phyloP scores from a whole-genome alignment of 129 eudicot species.

The Logfia minima region DNA sequence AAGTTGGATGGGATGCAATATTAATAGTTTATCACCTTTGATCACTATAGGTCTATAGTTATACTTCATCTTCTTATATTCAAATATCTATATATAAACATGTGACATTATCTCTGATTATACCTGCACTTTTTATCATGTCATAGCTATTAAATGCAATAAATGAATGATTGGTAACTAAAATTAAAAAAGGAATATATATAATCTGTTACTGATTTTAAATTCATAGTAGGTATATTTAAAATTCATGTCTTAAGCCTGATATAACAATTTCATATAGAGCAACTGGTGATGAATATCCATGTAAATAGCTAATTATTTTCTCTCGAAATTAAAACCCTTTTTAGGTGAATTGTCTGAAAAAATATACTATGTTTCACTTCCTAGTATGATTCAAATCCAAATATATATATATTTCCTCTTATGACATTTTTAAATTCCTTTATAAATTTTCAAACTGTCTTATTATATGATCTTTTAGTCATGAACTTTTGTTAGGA shows the following conservation, averaged over 20 bases:
- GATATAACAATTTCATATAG: neutral
- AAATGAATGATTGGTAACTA: neutral
- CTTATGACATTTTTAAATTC: neutral
- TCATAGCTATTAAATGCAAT: neutral
- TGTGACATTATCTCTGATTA: constrained; percentile 9
- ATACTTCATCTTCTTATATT: neutral
- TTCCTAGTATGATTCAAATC: neutral
- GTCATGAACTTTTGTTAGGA: neutral
- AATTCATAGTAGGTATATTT: neutral
- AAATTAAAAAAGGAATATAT: neutral
- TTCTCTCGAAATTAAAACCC: neutral
- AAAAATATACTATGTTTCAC: neutral
- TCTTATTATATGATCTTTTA: neutral
- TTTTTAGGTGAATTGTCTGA: neutral
- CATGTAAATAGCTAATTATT: neutral
- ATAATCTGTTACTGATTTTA: neutral
- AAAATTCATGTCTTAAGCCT: neutral
- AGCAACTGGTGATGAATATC: too few relatives aligned
- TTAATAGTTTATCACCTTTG: constrained; percentile 16
- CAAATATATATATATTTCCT: neutral
- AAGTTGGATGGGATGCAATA: constrained; percentile 17
- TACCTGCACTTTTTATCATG: neutral
- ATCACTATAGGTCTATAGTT: constrained; percentile 20
- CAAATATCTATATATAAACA: constrained; percentile 12
- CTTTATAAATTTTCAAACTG: neutral